These are phyloP conservation scores for Flaveria ramosissima DNA, from an alignment of 129 eudicot genomes.

Conservation along the genomic window DNA sequence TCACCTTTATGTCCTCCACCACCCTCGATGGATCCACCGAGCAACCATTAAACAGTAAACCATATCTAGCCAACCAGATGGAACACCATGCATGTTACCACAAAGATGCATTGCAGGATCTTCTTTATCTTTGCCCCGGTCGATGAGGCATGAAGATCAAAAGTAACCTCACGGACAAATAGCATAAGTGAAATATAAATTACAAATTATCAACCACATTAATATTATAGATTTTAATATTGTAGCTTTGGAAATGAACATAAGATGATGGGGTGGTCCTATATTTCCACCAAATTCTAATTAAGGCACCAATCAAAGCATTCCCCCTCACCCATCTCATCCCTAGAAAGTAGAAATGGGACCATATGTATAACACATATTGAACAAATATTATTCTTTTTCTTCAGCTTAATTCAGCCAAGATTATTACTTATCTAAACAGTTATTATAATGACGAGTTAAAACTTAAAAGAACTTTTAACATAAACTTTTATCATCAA, in stretches of 20 bases:
- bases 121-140: no score
- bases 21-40: no score
- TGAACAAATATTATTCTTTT: not conserved
- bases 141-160: no score
- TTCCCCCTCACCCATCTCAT: slow-evolving; percentile 24
- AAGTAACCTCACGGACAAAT: no score
- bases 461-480: slow-evolving; percentile 1
- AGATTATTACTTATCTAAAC: not conserved
- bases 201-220: not conserved
- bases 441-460: not conserved
- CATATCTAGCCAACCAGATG: no score
- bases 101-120: no score
- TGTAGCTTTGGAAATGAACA: slow-evolving; percentile 32
- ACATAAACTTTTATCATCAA: not conserved
- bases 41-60: no score
- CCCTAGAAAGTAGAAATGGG: slow-evolving; percentile 19
- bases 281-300: slow-evolving; percentile 25
- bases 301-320: slow-evolving; percentile 29
- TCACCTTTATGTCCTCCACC: no score
- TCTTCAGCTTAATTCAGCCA: not conserved
- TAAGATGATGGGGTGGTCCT: slow-evolving; percentile 38
- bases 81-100: no score
- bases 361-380: slow-evolving; percentile 17
- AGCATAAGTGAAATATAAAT: not conserved
- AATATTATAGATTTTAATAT: not conserved